Conservation (phyloP, 768 basidiomycete genomes). For the Filobasidium wieringae region DNA sequence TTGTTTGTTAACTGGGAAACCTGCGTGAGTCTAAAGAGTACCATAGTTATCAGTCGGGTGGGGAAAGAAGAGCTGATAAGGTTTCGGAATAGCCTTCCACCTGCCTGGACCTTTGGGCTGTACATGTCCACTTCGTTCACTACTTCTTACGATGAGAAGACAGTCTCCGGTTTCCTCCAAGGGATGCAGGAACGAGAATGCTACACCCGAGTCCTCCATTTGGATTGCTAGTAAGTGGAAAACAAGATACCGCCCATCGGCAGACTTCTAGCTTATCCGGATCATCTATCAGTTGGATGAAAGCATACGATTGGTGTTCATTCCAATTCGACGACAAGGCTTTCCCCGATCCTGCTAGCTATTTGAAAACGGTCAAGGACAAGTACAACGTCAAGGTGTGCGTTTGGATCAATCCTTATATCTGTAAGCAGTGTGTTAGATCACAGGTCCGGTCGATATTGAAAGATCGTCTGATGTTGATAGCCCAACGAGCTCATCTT, state of each 20-base stretch:
- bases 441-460: conserved; percentile 34
- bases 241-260: neutral
- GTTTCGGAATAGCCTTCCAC: conserved; percentile 44
- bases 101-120: conserved; percentile 63
- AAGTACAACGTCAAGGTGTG: conserved; percentile 58
- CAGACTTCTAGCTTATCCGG: neutral
- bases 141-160: conserved; percentile 52
- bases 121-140: conserved; percentile 70
- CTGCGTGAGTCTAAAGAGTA: conserved; percentile 16
- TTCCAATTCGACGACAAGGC: conserved; percentile 66
- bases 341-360: conserved; percentile 57
- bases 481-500: conserved; percentile 39
- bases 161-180: conserved; percentile 57
- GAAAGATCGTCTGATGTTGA: neutral
- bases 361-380: conserved; percentile 44
- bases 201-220: conserved; percentile 55
- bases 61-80: neutral
- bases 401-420: conserved; percentile 60
- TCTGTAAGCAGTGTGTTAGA: conserved; percentile 46
- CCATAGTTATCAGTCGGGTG: no score
- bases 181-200: conserved; percentile 48
- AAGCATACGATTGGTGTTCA: conserved; percentile 29
- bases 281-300: conserved; percentile 26
- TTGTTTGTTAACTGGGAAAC: conserved; percentile 18
- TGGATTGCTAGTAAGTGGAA: conserved; percentile 49